Base-by-base conservation (phyloP, 2,329 filamentous ascomycete species). In the Phialophora macrospora region DNA sequence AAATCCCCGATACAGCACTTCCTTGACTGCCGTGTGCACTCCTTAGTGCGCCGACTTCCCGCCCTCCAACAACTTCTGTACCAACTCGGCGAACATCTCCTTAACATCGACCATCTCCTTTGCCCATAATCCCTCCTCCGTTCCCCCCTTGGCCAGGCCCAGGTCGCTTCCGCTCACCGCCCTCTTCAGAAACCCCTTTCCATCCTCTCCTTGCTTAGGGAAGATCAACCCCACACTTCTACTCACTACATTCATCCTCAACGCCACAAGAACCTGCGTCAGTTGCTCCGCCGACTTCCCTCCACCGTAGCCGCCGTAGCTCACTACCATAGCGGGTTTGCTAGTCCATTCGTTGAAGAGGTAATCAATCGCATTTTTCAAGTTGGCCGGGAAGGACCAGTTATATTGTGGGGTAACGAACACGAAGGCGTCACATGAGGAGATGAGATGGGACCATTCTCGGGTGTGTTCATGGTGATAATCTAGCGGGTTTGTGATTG, bases 291-390 rank as follows among this genome's bases (percentile, higher is more conserved):
- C 75, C 2, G 75, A 75, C 55, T 80, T 79, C 1, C 64, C 73
- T 0, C 80, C 79, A 0, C 80, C 80, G 28, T 74, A 73, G 0
- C 79, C 79, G 4, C 86, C 85, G 74, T 87, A 87, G 63, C 79
- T 83, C 28, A 88, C 79, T 63, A 88, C 78, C 55, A 77, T 75
- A 20, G 79, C 80, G 0, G 84, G 82, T 73, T 87, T 87, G 8
- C 81, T 83, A 26, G 75, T 80, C 83, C 84, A 87, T 72, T 87
- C 85, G 70, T 87, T 76, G 70, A 80, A 82, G 0, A 89, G 78
- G 71, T 86, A 88, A 73, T 88, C 87, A 62, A 89, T 80, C 5
- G 86, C 85, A 72, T 88, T 89, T 77, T 88, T 88, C 56, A 85
- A 75, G 6, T 77, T 80, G 0, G 81, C 85, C 0, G 85, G 77